Evolutionary conservation across 2,329 filamentous ascomycete species (phyloP), one percentile per base, ranked within the genome.

Genomic region (Karstenula rhodostoma): DNA sequence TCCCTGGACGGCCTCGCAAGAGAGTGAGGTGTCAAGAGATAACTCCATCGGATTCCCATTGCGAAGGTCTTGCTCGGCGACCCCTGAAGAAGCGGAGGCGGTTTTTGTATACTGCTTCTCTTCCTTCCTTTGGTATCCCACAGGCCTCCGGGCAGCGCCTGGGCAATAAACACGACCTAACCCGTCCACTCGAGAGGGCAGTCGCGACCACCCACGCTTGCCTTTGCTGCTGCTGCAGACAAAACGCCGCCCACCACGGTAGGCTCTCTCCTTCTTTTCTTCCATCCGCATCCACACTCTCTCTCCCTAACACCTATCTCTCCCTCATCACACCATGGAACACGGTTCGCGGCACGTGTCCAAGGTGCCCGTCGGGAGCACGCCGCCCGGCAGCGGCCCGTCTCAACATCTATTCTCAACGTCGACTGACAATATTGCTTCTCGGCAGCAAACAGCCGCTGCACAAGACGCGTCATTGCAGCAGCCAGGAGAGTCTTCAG

Each of bases 71-170:
- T 35, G 42, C 35, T 55, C 15, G 23, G 9, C 9, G 29, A 35
- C 19, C 4, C 22, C 22, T 52, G 15, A 5, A 22, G 15, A 32
- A 55, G 42, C n/a, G 25, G 50, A 13, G 29, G 50, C 4, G 23
- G 22, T 4, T 12, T 12, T 44, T 13, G 17, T 23, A 29, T n/a
- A 40, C 37, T 9, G 22, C 27, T 27, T 29, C 29, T 55, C 42
- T 35, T 29, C 52, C 6, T 55, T 55, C 42, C 42, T 46, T n/a
- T n/a, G 42, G n/a, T 42, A 37, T 55, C 42, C 42, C 52, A 46
- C 42, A 55, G 29, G 40, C 52, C 37, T 40, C 8, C 37, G 7
- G n/a, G 37, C 17, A 40, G 17, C 29, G 27, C 29, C 44, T 12
- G 42, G n/a, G 44, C n/a, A 43, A n/a, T 17, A 23, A 37, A 42